phyloP scores from a whole-genome alignment of 179 eudicot species.

The Actinidia polygama region DNA sequence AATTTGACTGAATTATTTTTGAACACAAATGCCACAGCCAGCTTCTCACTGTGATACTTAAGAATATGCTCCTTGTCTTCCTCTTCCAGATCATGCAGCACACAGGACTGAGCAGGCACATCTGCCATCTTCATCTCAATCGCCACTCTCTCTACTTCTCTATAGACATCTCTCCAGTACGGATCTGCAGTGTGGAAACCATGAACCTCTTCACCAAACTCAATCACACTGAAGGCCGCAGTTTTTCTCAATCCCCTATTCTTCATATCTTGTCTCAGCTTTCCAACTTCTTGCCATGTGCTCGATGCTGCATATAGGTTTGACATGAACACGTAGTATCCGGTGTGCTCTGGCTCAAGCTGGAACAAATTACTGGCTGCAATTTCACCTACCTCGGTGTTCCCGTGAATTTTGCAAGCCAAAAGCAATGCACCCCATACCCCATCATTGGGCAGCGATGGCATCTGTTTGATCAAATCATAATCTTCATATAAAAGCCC shows the following conservation, averaged over 20 bases:
- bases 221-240: constrained; percentile 35
- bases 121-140: constrained; percentile 28
- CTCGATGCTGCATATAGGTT: constrained; percentile 28
- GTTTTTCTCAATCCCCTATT: constrained; percentile 27
- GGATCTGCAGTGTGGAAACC: constrained; percentile 32
- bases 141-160: constrained; percentile 25
- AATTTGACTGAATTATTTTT: too few species aligned
- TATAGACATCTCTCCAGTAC: constrained; percentile 15
- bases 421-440: constrained; percentile 40
- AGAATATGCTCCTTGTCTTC: constrained; percentile 29
- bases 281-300: constrained; percentile 34
- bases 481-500: constrained; percentile 33
- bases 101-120: constrained; percentile 27
- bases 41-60: constrained; percentile 33
- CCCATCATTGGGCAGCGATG: constrained; percentile 26
- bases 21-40: constrained; percentile 34
- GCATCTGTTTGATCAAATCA: constrained; percentile 29
- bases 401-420: constrained; percentile 34
- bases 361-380: constrained; percentile 33
- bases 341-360: constrained; percentile 32
- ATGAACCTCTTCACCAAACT: constrained; percentile 28
- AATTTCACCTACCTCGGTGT: constrained; percentile 25
- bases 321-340: constrained; percentile 36
- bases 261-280: constrained; percentile 33
- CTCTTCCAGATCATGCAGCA: constrained; percentile 32